Evolutionary conservation across 208 protist species (phyloP), one percentile per base, ranked within the genome.

Genomic region (Leptomonas seymouri): DNA sequence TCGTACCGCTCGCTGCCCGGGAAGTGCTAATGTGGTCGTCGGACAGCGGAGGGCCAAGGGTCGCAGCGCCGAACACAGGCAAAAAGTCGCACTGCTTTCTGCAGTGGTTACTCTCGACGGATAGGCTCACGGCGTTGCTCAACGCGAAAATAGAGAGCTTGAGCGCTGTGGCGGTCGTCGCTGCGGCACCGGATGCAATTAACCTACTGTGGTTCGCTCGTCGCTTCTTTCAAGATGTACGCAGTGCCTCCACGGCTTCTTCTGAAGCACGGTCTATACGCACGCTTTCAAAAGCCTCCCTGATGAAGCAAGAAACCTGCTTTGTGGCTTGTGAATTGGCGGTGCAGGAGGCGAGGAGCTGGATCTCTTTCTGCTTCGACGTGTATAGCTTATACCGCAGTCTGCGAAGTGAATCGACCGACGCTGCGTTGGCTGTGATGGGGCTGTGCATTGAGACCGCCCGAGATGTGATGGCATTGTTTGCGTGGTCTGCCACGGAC

Each of bases 401-500:
- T 0, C 25, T 66, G 7, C 49, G 42, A 48, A 42, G 27, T 30
- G 34, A 36, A 18, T 1, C 56, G 27, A 20, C 42, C 28, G 64
- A 77, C 46, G 41, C 58, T 5, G 65, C 64, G 0, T 11, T 77
- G 28, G 46, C 64, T 7, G 44, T 77, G 25, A 77, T 71, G 71
- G 64, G 71, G 0, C 64, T 77, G 16, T 71, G 64, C 44, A 9
- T 77, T 18, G 71, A 77, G 50, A 71, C 71, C 5, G 64, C 71
- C 0, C 71, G 71, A 6, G 48, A 70, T 21, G 44, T 71, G 0
- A 77, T 77, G 71, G 28, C 65, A 42, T 25, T 71, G 25, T 67
- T 71, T 31, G 56, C 64, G 36, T 77, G 71, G 71, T 77, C 71
- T 0, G 71, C 71, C 45, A 77, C 71, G 0, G 71, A 77, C 54